Evolutionary conservation across 768 basidiomycete species (phyloP), one percentile per base, ranked within the genome.

Genomic region (Naematelia encephala): DNA sequence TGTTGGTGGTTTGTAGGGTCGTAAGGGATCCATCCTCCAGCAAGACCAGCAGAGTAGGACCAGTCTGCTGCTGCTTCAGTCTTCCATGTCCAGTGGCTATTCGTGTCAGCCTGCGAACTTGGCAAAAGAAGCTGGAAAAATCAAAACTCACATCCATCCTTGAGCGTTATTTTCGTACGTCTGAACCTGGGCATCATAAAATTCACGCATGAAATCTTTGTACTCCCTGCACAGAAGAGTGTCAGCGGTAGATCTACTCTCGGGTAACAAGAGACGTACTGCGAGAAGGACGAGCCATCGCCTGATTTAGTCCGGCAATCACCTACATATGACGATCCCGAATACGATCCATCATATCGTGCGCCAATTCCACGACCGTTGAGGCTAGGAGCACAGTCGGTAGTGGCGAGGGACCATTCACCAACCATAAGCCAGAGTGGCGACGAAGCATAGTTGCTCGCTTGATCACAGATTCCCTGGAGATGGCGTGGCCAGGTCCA

Each of bases 1-100:
- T 84, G 89, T 67, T 78, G 67, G 52, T 79, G 74, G 39, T 81
- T 39, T 8, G 81, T 80, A 1, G 85, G 83, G 73, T 82, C 74
- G 61, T 81, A 74, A 8, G 91, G 91, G 72, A 94, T 92, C 89
- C 89, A 92, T 21, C 91, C 91, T 60, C 85, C 82, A 12, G 80
- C 75, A 29, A 93, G 80, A 42, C 90, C 90, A 46, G 87, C 85
- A 63, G 88, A 83, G 79, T 94, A 94, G 0, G 87, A 82, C 92
- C 92, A 96, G 58, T 94, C 92, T 62, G 90, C 88, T 1, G 89
- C 86, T 61, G 79, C 78, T 46, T 75, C 73, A 13, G 64, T 69
- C 65, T 74, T 76, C 73, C 73, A 75, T 0, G 72, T 68, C 78
- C 77, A 79, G 60, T 61, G 63, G 57, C 75, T 56, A 63, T n/a